These are phyloP conservation scores for Arachnomyces sp. DNA, from an alignment of 2,329 filamentous ascomycete genomes.

Conservation along the genomic window DNA sequence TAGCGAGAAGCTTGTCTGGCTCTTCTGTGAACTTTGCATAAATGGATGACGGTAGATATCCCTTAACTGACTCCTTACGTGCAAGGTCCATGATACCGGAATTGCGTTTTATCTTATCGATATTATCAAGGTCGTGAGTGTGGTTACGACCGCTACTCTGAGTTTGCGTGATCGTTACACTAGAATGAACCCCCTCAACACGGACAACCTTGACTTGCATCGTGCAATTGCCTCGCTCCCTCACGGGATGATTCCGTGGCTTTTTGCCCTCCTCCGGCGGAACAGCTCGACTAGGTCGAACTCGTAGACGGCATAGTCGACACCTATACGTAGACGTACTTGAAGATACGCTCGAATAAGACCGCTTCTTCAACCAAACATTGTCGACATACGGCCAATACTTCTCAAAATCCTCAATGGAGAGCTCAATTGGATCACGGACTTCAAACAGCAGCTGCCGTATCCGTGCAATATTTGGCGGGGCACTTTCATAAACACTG, in stretches of 20 bases:
- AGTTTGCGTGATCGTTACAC: constrained; percentile 36
- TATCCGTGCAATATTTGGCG: constrained; percentile 36
- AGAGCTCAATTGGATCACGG: constrained; percentile 40
- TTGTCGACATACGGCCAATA: constrained; percentile 46
- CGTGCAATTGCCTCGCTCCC: constrained; percentile 41
- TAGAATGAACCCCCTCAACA: constrained; percentile 36
- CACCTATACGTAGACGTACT: constrained; percentile 43
- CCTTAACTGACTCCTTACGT: constrained; percentile 38
- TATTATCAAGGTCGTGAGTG: constrained; percentile 41
- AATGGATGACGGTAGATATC: constrained; percentile 43
- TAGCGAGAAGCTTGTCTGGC: constrained; percentile 35
- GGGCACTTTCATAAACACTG: constrained; percentile 32
- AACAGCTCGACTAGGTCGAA: constrained; percentile 31
- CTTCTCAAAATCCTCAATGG: constrained; percentile 38
- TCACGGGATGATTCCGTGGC: constrained; percentile 35
- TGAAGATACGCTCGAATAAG: constrained; percentile 32
- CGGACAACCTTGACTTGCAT: constrained; percentile 42
- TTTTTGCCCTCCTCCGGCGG: constrained; percentile 40
- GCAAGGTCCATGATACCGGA: constrained; percentile 42
- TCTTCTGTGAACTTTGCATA: constrained; percentile 42
- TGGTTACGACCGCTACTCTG: constrained; percentile 34
- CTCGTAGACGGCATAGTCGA: constrained; percentile 34
- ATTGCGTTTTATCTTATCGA: constrained; percentile 42
- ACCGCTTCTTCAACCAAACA: constrained; percentile 43
- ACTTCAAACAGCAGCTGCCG: constrained; percentile 39